Conservation (phyloP, 108 stramenopile genomes). For the Cyclotella distinguenda region DNA sequence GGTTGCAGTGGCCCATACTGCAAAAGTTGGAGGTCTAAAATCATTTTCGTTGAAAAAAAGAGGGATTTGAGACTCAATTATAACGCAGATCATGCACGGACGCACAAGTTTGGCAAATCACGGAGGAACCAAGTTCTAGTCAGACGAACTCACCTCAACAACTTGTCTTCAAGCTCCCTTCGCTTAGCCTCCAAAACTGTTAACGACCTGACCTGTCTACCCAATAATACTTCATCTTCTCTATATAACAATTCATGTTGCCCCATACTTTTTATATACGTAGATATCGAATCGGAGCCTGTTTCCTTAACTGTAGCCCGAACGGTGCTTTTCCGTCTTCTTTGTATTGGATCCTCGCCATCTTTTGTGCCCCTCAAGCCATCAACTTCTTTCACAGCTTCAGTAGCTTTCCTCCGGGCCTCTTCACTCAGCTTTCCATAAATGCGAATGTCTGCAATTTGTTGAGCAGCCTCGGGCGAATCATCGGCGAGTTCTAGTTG, state of each 20-base stretch:
- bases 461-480: slow-evolving; percentile 42
- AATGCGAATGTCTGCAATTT: slow-evolving; percentile 37
- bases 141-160: slow-evolving; percentile 37
- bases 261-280: slow-evolving; percentile 56
- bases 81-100: no score
- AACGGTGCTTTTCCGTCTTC: slow-evolving; percentile 21
- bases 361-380: background rate
- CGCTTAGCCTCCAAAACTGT: slow-evolving; percentile 46
- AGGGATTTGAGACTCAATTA: background rate
- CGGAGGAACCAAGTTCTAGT: no score
- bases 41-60: background rate
- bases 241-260: slow-evolving; percentile 55
- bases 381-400: slow-evolving; percentile 17
- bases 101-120: no score
- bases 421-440: slow-evolving; percentile 42
- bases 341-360: slow-evolving; percentile 5
- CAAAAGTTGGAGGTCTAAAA: slow-evolving; percentile 56
- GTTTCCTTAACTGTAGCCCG: slow-evolving; percentile 61
- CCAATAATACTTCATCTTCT: slow-evolving; percentile 52
- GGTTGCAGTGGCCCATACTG: slow-evolving; percentile 53
- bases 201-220: slow-evolving; percentile 48
- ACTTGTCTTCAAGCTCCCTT: slow-evolving; percentile 36
- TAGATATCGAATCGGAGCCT: slow-evolving; percentile 51
- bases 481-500: slow-evolving; percentile 31
- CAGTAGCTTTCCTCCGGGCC: slow-evolving; percentile 38